Conservation (phyloP, 176 grass and related monocot species). For the Bolboschoenus planiculmis region DNA sequence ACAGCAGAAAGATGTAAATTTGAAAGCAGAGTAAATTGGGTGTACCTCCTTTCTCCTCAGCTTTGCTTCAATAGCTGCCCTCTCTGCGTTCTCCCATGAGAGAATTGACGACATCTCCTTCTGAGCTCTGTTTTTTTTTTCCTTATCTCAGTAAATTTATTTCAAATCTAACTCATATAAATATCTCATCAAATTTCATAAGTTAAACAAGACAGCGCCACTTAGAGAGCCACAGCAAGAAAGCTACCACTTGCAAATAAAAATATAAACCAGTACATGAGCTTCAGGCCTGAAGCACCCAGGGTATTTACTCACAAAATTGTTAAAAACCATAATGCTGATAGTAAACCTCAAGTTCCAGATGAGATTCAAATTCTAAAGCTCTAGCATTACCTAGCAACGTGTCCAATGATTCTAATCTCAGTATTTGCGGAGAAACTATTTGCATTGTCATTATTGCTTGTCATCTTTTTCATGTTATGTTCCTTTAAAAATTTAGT, state of each 20-base stretch:
- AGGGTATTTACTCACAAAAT: background rate
- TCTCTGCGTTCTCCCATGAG: slow-evolving; percentile 83
- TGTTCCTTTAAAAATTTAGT: background rate
- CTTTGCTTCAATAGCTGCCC: slow-evolving; percentile 51
- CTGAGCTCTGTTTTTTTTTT: slow-evolving; percentile 31
- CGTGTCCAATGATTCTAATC: background rate
- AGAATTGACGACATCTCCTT: slow-evolving; percentile 68
- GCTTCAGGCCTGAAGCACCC: background rate
- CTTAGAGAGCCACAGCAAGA: background rate
- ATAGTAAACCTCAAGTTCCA: background rate
- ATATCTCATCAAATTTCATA: background rate
- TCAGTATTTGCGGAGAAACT: no score
- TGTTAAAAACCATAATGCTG: background rate
- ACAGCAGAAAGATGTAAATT: background rate
- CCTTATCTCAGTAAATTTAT: background rate
- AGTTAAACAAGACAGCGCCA: background rate
- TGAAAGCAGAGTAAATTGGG: background rate
- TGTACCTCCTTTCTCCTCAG: slow-evolving; percentile 73
- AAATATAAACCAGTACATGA: background rate
- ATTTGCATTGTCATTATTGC: background rate
- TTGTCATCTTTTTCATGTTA: background rate
- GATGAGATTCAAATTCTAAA: background rate
- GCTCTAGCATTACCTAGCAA: background rate
- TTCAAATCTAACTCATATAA: slow-evolving; percentile 6
- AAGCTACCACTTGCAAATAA: background rate